A percentile compares a stretch with the other conserved stretches of the same genome.
Evolutionary conservation across 2,329 filamentous ascomycete species (phyloP).

Genomic region (Akanthomyces dipterigenus): DNA sequence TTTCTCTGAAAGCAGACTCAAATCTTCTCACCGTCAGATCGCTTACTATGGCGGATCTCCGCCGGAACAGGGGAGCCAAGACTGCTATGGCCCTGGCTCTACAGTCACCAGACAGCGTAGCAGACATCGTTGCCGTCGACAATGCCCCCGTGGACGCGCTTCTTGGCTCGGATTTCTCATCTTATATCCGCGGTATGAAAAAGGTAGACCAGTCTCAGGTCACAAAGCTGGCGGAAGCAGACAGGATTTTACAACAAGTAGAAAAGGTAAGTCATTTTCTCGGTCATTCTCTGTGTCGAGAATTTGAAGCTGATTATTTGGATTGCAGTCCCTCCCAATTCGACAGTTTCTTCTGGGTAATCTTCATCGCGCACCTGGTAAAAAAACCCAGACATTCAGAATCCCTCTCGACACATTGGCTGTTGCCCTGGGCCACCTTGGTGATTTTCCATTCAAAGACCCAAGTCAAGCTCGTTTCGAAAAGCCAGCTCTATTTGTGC

Average conservation of each 20-base stretch:
- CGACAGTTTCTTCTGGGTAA: conserved; percentile 92
- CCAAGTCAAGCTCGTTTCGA: conserved; percentile 62
- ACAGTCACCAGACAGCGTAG: conserved; percentile 57
- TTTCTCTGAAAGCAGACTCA: background rate
- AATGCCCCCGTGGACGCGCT: conserved; percentile 82
- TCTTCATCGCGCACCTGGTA: conserved; percentile 49
- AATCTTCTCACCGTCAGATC: background rate
- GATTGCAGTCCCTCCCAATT: conserved; percentile 56
- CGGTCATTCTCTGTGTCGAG: background rate
- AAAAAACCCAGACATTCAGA: conserved; percentile 61
- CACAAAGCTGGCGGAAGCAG: conserved; percentile 68
- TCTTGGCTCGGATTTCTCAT: conserved; percentile 66
- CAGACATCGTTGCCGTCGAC: conserved; percentile 75
- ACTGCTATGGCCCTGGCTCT: conserved; percentile 84
- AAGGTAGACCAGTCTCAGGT: conserved; percentile 64
- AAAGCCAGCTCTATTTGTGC: conserved; percentile 74
- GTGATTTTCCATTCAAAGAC: conserved; percentile 81
- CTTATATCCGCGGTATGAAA: conserved; percentile 80
- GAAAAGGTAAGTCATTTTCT: conserved; percentile 48
- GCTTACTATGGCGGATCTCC: background rate
- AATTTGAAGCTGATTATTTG: background rate
- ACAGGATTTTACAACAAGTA: conserved; percentile 67
- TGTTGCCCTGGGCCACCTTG: conserved; percentile 64
- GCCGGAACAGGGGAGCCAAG: conserved; percentile 67
- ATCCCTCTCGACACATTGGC: conserved; percentile 70